Evolutionary conservation across 2,329 filamentous ascomycete species (phyloP), one percentile per base, ranked within the genome.

Genomic region (Ilyonectria mors-panacis): DNA sequence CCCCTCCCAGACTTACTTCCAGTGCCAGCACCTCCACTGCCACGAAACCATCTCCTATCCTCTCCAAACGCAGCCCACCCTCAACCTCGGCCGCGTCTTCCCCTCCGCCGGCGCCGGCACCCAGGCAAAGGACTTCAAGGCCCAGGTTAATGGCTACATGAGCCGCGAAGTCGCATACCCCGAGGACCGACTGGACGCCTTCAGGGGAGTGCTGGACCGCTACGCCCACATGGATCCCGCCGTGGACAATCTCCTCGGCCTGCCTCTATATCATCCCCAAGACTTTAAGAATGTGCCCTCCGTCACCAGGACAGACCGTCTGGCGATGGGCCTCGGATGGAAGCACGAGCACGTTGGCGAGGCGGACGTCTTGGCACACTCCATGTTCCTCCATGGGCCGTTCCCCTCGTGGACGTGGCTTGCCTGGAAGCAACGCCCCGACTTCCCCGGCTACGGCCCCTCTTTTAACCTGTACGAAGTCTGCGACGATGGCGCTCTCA

Each of bases 361-460:
- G 37, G 53, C 39, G 4, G 68, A 73, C 15, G 33, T 63, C 42
- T 61, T 70, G 26, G 57, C 69, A n/a, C 71, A 76, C 45, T 76
- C 77, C 28, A 74, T 77, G 63, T 75, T 68, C 39, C 72, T 73
- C 42, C 71, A 76, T 17, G 73, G 71, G 26, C 58, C 72, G 3
- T 80, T 78, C 50, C 80, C 80, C 2, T 81, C 80, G 0, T 82
- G 80, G 80, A 80, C 79, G 4, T 82, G 80, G 80, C 76, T 82
- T 7, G 74, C 78, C 4, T 82, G 80, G 80, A 75, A 74, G 28
- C 67, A 76, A 8, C 74, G 78, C 4, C 59, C 68, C 2, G 75
- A 73, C 2, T 72, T 71, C 45, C 63, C 73, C 12, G 72, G 68
- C n/a, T 58, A 73, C 48, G 72, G 68, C n/a, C 74, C 74, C n/a